These are phyloP conservation scores for Populus hybrid DNA, from an alignment of 441 rosid species.

Conservation along the genomic window DNA sequence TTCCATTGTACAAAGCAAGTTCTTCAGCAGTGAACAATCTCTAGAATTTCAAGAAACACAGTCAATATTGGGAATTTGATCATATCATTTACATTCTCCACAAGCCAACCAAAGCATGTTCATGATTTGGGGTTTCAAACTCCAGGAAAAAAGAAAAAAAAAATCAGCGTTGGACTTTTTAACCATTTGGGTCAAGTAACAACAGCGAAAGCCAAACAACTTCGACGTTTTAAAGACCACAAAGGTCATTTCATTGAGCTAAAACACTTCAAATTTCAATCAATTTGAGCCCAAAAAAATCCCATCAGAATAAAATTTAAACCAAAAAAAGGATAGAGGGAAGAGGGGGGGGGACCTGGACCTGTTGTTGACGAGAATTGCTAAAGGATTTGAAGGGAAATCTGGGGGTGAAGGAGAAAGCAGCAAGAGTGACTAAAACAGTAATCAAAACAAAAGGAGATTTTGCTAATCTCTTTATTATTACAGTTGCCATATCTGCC, in stretches of 20 bases:
- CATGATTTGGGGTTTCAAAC: too few relatives aligned
- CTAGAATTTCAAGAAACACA: constrained; percentile 23
- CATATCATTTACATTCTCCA: background rate
- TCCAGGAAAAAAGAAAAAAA: too few relatives aligned
- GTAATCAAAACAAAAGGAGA: constrained; percentile 40
- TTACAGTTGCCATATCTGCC: constrained; percentile 17
- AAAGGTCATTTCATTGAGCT: background rate
- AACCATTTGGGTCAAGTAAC: background rate
- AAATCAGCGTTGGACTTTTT: too few relatives aligned
- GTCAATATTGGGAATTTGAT: too few relatives aligned
- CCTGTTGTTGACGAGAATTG: constrained; percentile 28
- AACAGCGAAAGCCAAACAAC: background rate
- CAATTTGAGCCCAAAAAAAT: background rate
- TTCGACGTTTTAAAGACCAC: background rate
- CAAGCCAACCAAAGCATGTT: background rate
- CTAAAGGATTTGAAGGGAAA: constrained; percentile 26
- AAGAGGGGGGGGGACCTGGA: background rate
- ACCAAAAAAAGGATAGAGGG: background rate
- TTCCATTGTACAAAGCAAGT: constrained; percentile 72
- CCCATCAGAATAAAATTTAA: background rate
- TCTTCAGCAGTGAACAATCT: constrained; percentile 64
- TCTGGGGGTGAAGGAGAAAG: constrained; percentile 44
- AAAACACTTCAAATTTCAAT: background rate
- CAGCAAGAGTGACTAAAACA: constrained; percentile 38
- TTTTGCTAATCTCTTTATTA: constrained; percentile 21